Conservation (phyloP, 1,284 basidiomycete genomes). For the Moesziomyces sp. region DNA sequence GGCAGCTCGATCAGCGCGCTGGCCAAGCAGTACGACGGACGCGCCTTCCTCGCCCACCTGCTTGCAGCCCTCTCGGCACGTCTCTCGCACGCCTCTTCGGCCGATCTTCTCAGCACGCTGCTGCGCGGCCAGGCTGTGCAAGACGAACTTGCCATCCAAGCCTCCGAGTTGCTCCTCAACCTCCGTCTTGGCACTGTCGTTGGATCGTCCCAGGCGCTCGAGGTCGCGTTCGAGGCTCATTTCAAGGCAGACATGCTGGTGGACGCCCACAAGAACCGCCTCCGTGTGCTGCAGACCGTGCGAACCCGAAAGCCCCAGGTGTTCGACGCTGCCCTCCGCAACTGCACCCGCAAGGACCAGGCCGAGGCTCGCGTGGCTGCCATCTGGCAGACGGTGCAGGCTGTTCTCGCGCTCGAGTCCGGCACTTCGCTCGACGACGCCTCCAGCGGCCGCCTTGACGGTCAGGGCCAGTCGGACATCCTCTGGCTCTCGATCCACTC, state of each 20-base stretch:
- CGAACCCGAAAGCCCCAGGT: constrained; percentile 43
- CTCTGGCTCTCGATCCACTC: constrained; percentile 62
- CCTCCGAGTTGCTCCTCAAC: constrained; percentile 37
- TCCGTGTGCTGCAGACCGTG: constrained; percentile 45
- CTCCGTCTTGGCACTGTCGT: constrained; percentile 18
- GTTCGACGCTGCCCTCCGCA: constrained; percentile 51
- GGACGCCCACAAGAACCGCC: constrained; percentile 36
- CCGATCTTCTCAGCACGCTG: constrained; percentile 33
- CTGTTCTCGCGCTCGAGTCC: constrained; percentile 49
- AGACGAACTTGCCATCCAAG: constrained; percentile 18
- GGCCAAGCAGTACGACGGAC: constrained; percentile 38
- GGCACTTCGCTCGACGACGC: constrained; percentile 33
- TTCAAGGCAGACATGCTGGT: constrained; percentile 12
- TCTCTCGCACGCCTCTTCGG: constrained; percentile 26
- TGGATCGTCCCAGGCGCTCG: constrained; percentile 25
- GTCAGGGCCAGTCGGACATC: constrained; percentile 29
- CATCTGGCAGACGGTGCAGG: constrained; percentile 50
- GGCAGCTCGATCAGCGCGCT: constrained; percentile 22
- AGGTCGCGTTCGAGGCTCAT: constrained; percentile 31
- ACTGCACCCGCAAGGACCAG: constrained; percentile 27
- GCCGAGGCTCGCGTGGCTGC: constrained; percentile 31
- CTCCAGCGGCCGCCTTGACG: constrained; percentile 14
- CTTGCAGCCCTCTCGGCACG: constrained; percentile 37
- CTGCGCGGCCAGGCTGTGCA: constrained; percentile 31
- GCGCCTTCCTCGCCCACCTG: constrained; percentile 48